phyloP scores from a whole-genome alignment of 495 filamentous ascomycete genomes.

The Xylona heveae region DNA sequence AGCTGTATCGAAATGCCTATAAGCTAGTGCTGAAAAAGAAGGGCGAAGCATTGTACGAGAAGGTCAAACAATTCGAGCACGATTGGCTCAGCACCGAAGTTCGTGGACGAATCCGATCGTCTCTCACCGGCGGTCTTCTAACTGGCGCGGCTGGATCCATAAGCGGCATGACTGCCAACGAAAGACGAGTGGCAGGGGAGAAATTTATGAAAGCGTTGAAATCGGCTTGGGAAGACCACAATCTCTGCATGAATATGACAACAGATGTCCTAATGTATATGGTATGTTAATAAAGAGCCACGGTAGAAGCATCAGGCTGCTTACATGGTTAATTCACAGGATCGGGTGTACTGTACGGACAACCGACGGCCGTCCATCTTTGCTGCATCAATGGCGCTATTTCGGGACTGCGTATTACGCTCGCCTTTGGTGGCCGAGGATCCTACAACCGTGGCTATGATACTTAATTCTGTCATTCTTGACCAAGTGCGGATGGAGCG shows the following conservation, averaged over 20 bases:
- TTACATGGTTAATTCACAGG: slow-evolving; percentile 18
- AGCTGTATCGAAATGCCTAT: slow-evolving; percentile 90
- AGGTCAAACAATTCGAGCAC: slow-evolving; percentile 59
- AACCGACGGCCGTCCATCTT: slow-evolving; percentile 60
- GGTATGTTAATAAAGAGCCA: slow-evolving; percentile 24
- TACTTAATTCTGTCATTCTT: slow-evolving; percentile 63
- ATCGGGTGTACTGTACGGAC: slow-evolving; percentile 58
- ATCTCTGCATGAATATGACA: slow-evolving; percentile 87
- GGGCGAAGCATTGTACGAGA: slow-evolving; percentile 63
- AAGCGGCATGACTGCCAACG: slow-evolving; percentile 38
- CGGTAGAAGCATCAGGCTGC: neutral
- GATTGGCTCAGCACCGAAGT: slow-evolving; percentile 54
- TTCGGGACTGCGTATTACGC: slow-evolving; percentile 60
- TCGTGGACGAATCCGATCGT: slow-evolving; percentile 34
- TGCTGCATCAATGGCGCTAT: slow-evolving; percentile 62
- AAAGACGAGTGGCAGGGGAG: slow-evolving; percentile 62
- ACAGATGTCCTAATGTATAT: slow-evolving; percentile 98
- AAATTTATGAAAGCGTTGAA: slow-evolving; percentile 60
- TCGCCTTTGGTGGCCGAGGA: slow-evolving; percentile 22
- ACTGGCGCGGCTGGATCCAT: slow-evolving; percentile 7
- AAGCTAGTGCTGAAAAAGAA: slow-evolving; percentile 79
- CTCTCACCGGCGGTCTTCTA: slow-evolving; percentile 24
- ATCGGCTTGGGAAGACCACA: slow-evolving; percentile 69
- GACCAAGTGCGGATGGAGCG: slow-evolving; percentile 87
- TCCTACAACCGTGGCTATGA: slow-evolving; percentile 30